Base-by-base conservation (phyloP, 371 early-diverging fungal genomes). In the Rhizomucor miehei region DNA sequence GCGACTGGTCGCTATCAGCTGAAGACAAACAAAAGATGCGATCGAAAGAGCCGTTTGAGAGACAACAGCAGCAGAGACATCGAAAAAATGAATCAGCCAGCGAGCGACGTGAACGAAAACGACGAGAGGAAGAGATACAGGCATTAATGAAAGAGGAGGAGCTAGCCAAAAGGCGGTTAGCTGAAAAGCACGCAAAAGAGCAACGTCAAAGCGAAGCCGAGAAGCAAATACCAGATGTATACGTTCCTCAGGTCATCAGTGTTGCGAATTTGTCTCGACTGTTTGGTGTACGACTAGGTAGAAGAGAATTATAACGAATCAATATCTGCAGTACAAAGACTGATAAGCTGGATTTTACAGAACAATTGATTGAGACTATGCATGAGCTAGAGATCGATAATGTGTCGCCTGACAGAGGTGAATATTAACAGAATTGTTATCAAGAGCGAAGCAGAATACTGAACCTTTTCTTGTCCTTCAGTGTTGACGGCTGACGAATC, bases 401-500 rank as follows among this genome's bases (percentile, higher is more conserved):
- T 49, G 79, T 82, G 20, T 71, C 83, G 25, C 87, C 84, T 57
- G 85, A 83, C 65, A 75, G 82, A 41, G 73, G 82, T 81, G 76
- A 65, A 79, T 52, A 21, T 13, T 40, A 20, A 16, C 3, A 4
- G 21, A 6, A 1, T 38, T 17, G 12, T 21, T 39, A 23, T 24
- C 29, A 5, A 8, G 29, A 29, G 8, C 8, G 8, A 29, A 5
- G 29, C 29, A 29, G 29, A n/a, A 29, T 29, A 29, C 29, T 29
- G 29, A 29, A 29, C 29, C 3, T 29, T 3, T 8, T 5, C 3
- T 5, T 53, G 34, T 48, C 25, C 8, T 51, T 20, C 19, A 39
- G 89, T 93, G 58, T 65, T 97, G 17, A 84, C 79, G 48, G 66
- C 89, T 11, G 95, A 95, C 51, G 90, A 88, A 65, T 92, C 95